Evolutionary conservation across 2,329 filamentous ascomycete species (phyloP).

Genomic region (Beauveria rudraprayagi): DNA sequence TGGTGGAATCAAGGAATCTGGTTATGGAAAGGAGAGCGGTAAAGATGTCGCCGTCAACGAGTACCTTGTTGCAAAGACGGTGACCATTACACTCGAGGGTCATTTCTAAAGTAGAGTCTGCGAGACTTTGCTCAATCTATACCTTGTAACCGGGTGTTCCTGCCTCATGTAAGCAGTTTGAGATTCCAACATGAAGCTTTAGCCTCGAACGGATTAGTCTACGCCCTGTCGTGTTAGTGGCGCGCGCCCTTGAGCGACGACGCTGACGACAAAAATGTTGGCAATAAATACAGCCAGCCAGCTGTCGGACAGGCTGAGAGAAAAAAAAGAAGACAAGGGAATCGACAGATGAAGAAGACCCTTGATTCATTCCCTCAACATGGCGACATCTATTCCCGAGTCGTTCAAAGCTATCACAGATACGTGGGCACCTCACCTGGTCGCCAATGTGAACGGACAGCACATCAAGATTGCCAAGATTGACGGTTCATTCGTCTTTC

Average conservation of each 20-base stretch:
- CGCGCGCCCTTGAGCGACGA: not conserved
- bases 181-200: not conserved
- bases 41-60: conserved; percentile 40
- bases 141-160: not conserved
- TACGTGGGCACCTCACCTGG: conserved; percentile 23
- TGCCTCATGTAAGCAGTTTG: not conserved
- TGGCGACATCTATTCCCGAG: conserved; percentile 18
- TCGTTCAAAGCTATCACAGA: conserved; percentile 22
- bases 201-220: not conserved
- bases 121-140: too few species aligned
- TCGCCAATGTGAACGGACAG: conserved; percentile 28
- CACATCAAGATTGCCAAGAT: conserved; percentile 34
- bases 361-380: not conserved
- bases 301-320: not conserved
- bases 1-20: conserved; percentile 41
- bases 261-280: not conserved
- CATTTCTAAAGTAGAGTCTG: conserved; percentile 21
- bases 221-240: not conserved
- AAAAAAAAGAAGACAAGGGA: not conserved
- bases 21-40: conserved; percentile 38
- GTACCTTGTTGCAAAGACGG: conserved; percentile 38
- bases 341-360: not conserved
- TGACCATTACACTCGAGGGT: conserved; percentile 34
- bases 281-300: not conserved
- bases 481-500: conserved; percentile 32